These are phyloP conservation scores for Breviolum minutum DNA, from an alignment of 73 alveolate genomes.

Conservation along the genomic window DNA sequence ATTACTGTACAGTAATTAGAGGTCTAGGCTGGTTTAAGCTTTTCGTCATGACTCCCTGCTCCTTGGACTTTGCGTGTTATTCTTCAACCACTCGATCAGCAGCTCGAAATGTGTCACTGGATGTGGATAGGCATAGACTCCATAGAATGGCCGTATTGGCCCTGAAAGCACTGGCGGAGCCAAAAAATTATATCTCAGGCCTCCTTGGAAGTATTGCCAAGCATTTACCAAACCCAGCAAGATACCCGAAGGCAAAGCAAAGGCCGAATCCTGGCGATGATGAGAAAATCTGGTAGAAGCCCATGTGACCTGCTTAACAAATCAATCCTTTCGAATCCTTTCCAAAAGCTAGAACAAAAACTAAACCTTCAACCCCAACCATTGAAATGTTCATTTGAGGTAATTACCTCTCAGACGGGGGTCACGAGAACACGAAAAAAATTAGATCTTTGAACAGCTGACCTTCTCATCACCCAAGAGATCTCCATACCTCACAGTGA, in stretches of 20 bases:
- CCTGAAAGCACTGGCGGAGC: background rate
- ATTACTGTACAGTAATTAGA: too few relatives aligned
- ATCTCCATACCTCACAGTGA: slow-evolving; percentile 70
- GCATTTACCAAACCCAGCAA: slow-evolving; percentile 79
- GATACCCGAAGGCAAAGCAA: slow-evolving; percentile 77
- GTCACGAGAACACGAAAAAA: background rate
- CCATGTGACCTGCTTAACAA: too few relatives aligned
- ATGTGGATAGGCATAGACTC: slow-evolving; percentile 73
- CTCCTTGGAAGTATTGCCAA: slow-evolving; percentile 81
- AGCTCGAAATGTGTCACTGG: slow-evolving; percentile 80
- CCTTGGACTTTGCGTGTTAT: background rate
- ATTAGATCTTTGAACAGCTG: background rate
- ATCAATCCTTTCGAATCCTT: too few relatives aligned
- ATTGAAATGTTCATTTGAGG: too few relatives aligned
- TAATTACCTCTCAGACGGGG: too few relatives aligned
- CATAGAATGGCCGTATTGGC: slow-evolving; percentile 86
- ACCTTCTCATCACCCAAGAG: background rate
- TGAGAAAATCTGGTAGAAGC: background rate
- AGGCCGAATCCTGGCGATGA: background rate
- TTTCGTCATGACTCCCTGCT: background rate
- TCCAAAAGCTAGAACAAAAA: too few relatives aligned
- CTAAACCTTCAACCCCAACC: too few relatives aligned
- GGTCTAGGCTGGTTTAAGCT: too few relatives aligned
- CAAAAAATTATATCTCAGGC: slow-evolving; percentile 45
- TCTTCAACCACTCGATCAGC: slow-evolving; percentile 85